A percentile compares a stretch with the other conserved stretches of the same genome.
phyloP scores from a whole-genome alignment of 768 basidiomycete genomes.

The Galerina marginata region DNA sequence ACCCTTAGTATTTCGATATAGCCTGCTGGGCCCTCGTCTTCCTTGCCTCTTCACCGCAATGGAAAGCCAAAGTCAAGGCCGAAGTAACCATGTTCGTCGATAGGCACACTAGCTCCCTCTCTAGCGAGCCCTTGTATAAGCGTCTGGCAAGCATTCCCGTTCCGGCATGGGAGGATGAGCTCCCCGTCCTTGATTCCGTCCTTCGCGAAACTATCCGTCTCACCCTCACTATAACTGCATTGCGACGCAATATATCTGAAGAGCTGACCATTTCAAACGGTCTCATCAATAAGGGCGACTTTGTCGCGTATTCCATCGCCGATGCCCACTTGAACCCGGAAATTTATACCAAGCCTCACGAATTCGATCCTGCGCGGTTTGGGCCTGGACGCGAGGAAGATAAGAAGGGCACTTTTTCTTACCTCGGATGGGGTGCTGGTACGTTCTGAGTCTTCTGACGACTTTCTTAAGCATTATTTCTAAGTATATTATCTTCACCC shows the following conservation, averaged over 20 bases:
- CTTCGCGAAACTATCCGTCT: conserved; percentile 48
- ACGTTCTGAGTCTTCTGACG: conserved; percentile 12
- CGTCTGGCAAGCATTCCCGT: conserved; percentile 41
- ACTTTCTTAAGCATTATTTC: neutral
- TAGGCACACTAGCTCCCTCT: conserved; percentile 31
- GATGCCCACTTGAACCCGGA: conserved; percentile 42
- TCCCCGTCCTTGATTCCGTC: conserved; percentile 42
- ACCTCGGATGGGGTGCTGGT: conserved; percentile 48
- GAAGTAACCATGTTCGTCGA: conserved; percentile 40
- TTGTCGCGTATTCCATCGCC: conserved; percentile 38
- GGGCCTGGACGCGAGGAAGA: conserved; percentile 38
- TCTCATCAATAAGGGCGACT: conserved; percentile 37
- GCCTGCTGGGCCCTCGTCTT: conserved; percentile 45
- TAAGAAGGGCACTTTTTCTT: conserved; percentile 36
- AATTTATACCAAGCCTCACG: conserved; percentile 39
- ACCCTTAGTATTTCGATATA: conserved; percentile 15
- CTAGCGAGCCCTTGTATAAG: conserved; percentile 36
- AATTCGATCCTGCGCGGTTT: conserved; percentile 44
- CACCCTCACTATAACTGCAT: conserved; percentile 27
- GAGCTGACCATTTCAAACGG: conserved; percentile 33
- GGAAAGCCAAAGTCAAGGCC: conserved; percentile 37
- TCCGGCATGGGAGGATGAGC: conserved; percentile 46
- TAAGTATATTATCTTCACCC: too few relatives aligned
- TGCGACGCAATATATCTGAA: conserved; percentile 41
- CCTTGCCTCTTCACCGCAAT: conserved; percentile 38